phyloP scores from a whole-genome alignment of 2,329 filamentous ascomycete species.

The Phaeosphaeriaceae sp. region DNA sequence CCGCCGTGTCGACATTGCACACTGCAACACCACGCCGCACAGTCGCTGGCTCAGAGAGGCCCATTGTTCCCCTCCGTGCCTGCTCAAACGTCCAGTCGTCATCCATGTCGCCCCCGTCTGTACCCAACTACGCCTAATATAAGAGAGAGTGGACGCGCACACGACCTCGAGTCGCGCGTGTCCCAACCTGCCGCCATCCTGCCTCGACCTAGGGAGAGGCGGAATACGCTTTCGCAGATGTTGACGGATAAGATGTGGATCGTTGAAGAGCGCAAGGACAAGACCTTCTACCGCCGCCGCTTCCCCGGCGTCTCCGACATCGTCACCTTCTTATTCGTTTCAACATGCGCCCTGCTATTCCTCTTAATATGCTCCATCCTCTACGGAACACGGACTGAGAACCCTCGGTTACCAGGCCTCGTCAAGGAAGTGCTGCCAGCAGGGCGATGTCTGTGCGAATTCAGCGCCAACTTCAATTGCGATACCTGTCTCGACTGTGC shows the following conservation, averaged over 20 bases:
- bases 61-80: not conserved
- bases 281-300: conserved; percentile 38
- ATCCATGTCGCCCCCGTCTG: conserved; percentile 27
- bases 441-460: conserved; percentile 42
- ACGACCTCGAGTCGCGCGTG: conserved; percentile 19
- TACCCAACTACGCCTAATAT: conserved; percentile 10
- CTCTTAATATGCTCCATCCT: conserved; percentile 41
- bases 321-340: conserved; percentile 37
- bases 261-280: conserved; percentile 32
- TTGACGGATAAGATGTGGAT: conserved; percentile 33
- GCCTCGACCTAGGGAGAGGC: conserved; percentile 14
- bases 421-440: conserved; percentile 42
- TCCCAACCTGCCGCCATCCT: conserved; percentile 15
- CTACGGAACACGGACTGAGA: conserved; percentile 43
- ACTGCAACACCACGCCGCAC: conserved; percentile 1
- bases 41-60: not conserved
- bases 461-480: conserved; percentile 40
- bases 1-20: not conserved
- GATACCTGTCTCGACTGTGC: conserved; percentile 43
- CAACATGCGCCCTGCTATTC: conserved; percentile 36
- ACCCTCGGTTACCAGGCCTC: conserved; percentile 34
- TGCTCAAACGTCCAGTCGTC: not conserved
- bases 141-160: conserved; percentile 15
- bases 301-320: conserved; percentile 30
- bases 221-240: conserved; percentile 15